Evolutionary conservation across 768 basidiomycete genomes (phyloP).

Genomic region (Candolleomyces aberdarensis): DNA sequence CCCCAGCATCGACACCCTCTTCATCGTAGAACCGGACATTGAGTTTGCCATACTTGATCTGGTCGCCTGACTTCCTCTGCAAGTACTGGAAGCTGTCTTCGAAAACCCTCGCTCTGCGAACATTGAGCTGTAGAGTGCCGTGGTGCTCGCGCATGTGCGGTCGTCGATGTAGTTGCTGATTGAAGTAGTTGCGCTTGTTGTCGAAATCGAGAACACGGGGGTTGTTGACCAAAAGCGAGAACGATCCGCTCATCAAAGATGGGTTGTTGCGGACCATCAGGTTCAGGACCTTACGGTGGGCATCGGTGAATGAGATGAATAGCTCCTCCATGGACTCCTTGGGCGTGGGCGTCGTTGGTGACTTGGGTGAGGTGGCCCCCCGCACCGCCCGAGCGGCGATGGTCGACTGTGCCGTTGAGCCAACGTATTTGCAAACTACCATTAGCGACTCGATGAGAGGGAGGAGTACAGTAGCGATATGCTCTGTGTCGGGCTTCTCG

Average conservation of each 20-base stretch:
- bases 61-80: slow-evolving; percentile 86
- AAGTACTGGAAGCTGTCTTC: slow-evolving; percentile 96
- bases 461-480: slow-evolving; percentile 88
- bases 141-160: slow-evolving; percentile 72
- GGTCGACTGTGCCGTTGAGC: slow-evolving; percentile 51
- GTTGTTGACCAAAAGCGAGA: slow-evolving; percentile 94
- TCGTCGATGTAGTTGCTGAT: slow-evolving; percentile 85
- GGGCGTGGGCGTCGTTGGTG: slow-evolving; percentile 63
- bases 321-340: slow-evolving; percentile 84
- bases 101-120: slow-evolving; percentile 88
- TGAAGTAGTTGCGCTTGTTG: slow-evolving; percentile 97
- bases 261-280: slow-evolving; percentile 98
- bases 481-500: slow-evolving; percentile 73
- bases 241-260: slow-evolving; percentile 96
- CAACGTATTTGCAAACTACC: slow-evolving; percentile 97
- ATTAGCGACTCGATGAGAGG: slow-evolving; percentile 96
- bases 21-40: slow-evolving; percentile 96
- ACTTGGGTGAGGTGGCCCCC: slow-evolving; percentile 65
- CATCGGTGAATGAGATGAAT: slow-evolving; percentile 90
- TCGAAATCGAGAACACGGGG: slow-evolving; percentile 97
- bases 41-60: slow-evolving; percentile 97
- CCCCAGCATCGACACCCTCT: slow-evolving; percentile 97
- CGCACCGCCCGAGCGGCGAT: slow-evolving; percentile 48
- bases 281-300: slow-evolving; percentile 91
- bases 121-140: slow-evolving; percentile 81